Evolutionary conservation across 2,329 filamentous ascomycete species (phyloP).

Genomic region (Aspergillus sojae): DNA sequence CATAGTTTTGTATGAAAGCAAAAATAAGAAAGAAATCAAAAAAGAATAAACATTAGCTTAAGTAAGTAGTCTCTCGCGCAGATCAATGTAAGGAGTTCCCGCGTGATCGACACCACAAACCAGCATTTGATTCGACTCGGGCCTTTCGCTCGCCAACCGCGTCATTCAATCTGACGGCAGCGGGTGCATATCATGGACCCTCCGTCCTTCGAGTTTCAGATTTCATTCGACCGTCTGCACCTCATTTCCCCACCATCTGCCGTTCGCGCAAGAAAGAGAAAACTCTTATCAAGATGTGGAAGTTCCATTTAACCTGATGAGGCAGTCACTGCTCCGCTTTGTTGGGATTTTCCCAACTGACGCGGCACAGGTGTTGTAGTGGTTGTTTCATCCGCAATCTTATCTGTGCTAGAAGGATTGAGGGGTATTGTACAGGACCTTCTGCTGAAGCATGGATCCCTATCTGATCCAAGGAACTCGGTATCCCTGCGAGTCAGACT

Average conservation of each 20-base stretch:
- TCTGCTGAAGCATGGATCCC: background rate
- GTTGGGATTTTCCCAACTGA: slow-evolving; percentile 1
- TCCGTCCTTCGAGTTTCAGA: slow-evolving; percentile 1
- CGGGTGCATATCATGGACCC: slow-evolving; percentile 16
- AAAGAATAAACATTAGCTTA: background rate
- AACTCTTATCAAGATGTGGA: background rate
- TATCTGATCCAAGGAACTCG: background rate
- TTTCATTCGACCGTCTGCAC: slow-evolving; percentile 8
- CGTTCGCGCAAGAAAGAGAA: slow-evolving; percentile 8
- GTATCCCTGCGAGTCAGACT: background rate
- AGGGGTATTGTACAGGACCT: background rate
- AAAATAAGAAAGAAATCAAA: background rate
- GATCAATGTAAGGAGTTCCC: slow-evolving; percentile 30
- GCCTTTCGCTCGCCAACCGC: slow-evolving; percentile 17
- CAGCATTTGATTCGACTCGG: slow-evolving; percentile 12
- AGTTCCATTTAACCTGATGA: background rate
- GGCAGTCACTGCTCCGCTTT: background rate
- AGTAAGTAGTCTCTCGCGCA: slow-evolving; percentile 14
- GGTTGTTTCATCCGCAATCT: background rate
- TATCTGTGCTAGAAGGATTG: background rate
- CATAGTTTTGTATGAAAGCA: background rate
- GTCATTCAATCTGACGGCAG: slow-evolving; percentile 11
- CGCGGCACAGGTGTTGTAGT: background rate
- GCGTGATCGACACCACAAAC: slow-evolving; percentile 27
- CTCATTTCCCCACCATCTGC: slow-evolving; percentile 10